Conservation (phyloP, 768 basidiomycete species). For the Neoboletus subvelutipes region DNA sequence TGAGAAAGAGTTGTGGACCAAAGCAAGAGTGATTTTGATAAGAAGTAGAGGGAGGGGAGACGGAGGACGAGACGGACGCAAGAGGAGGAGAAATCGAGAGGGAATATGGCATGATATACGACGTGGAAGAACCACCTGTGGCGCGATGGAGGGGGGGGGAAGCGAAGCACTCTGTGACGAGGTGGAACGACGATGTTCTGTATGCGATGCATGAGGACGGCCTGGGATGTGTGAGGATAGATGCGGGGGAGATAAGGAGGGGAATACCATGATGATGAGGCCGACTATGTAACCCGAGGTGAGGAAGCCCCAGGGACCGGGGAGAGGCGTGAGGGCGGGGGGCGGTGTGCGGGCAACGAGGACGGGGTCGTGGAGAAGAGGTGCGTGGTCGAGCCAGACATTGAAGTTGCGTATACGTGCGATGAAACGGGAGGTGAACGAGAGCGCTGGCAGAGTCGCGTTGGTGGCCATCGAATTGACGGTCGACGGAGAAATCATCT, state of each 20-base stretch:
- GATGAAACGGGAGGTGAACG: neutral
- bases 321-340: conserved; percentile 32
- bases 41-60: conserved; percentile 60
- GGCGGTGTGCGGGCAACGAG: neutral
- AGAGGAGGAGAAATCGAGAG: conserved; percentile 61
- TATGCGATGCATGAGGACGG: conserved; percentile 69
- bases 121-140: conserved; percentile 24
- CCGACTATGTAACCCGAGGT: conserved; percentile 73
- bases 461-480: conserved; percentile 5
- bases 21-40: conserved; percentile 54
- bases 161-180: conserved; percentile 30
- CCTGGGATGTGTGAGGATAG: conserved; percentile 38
- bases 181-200: conserved; percentile 77
- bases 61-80: conserved; percentile 58
- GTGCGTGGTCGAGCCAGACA: neutral
- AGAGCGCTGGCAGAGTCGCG: neutral
- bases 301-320: conserved; percentile 70
- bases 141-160: conserved; percentile 23
- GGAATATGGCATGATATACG: conserved; percentile 48
- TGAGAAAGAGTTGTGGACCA: conserved; percentile 64
- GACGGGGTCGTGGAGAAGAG: neutral
- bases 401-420: conserved; percentile 34
- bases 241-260: neutral
- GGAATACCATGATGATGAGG: conserved; percentile 59
- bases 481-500: too few species aligned